Evolutionary conservation across 306 rosid genomes (phyloP).

Genomic region (Medicago arabica): DNA sequence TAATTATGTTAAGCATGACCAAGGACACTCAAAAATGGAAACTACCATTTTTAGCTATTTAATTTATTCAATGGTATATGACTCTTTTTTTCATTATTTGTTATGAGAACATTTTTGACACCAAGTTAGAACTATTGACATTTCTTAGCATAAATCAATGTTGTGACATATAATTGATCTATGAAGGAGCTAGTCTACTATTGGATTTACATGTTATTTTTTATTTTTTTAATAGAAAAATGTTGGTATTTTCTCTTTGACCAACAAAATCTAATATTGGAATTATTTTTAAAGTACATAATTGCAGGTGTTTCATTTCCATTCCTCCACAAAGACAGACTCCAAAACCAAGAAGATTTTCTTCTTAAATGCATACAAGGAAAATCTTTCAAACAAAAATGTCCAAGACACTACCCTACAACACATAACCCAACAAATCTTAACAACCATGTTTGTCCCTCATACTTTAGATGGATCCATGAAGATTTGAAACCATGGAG

Average conservation of each 20-base stretch:
- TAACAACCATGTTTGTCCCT: slow-evolving; percentile 54
- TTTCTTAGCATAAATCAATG: neutral
- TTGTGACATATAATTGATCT: neutral
- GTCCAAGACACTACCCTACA: slow-evolving; percentile 52
- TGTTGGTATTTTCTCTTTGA: neutral
- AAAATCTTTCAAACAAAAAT: neutral
- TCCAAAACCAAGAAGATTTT: neutral
- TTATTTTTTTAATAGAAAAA: neutral
- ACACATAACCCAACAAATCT: slow-evolving; percentile 39
- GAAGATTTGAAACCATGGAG: slow-evolving; percentile 84
- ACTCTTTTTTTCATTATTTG: neutral
- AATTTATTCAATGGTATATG: neutral
- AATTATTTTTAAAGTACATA: slow-evolving; percentile 11
- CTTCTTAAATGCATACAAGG: neutral
- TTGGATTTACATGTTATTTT: neutral
- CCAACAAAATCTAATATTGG: neutral
- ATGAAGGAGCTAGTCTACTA: neutral
- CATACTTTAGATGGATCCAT: slow-evolving; percentile 80
- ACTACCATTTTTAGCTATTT: slow-evolving; percentile 14
- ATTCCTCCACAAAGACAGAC: slow-evolving; percentile 1
- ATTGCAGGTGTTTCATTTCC: slow-evolving; percentile 13
- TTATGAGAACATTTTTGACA: neutral
- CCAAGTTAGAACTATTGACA: neutral
- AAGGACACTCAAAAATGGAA: neutral
- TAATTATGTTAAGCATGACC: slow-evolving; percentile 8